phyloP scores from a whole-genome alignment of 2,329 filamentous ascomycete genomes.

The Pseudogymnoascus sp. region DNA sequence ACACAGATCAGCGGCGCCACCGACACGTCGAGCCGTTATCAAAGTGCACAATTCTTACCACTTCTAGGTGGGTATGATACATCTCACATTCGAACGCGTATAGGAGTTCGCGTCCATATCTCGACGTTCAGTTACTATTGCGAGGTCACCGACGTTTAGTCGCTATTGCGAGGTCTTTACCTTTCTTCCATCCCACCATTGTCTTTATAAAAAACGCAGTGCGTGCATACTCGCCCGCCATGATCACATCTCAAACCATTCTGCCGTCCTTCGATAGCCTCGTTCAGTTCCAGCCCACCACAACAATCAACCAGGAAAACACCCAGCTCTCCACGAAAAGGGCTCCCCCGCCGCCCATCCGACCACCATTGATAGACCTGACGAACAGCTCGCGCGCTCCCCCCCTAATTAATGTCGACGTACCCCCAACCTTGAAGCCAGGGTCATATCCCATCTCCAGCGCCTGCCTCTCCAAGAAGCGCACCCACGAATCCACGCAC shows the following conservation, averaged over 20 bases:
- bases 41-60: constrained; percentile 4
- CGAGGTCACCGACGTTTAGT: neutral
- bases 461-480: neutral
- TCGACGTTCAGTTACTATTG: neutral
- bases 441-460: neutral
- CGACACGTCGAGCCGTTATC: neutral
- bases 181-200: neutral
- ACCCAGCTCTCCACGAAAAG: neutral
- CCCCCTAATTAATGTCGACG: neutral
- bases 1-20: constrained; percentile 1
- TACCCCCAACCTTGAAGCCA: neutral
- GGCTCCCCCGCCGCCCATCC: neutral
- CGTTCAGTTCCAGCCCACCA: neutral
- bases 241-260: neutral
- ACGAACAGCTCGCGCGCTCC: constrained; percentile 3
- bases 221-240: neutral
- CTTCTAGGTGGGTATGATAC: neutral
- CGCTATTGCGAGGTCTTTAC: neutral
- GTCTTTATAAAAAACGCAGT: neutral
- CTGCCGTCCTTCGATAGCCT: neutral
- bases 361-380: neutral
- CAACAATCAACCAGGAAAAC: neutral
- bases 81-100: constrained; percentile 1
- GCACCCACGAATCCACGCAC: neutral
- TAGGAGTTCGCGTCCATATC: neutral